Evolutionary conservation across 2,329 filamentous ascomycete genomes (phyloP).

Genomic region (Arthrobotrys sinensis): DNA sequence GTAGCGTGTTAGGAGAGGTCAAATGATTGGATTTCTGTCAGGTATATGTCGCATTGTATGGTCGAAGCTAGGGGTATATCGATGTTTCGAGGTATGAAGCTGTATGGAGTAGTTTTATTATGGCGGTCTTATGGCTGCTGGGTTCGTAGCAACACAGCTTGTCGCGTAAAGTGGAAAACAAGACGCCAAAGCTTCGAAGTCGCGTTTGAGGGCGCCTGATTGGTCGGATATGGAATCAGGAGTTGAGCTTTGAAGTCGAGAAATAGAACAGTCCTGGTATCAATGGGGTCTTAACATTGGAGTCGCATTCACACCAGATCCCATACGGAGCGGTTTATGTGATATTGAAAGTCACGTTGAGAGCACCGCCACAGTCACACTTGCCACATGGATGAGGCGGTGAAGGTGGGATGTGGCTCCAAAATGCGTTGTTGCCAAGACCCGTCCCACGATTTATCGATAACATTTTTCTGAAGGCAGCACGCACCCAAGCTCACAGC

Average conservation of each 20-base stretch:
- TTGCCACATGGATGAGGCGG: constrained; percentile 30
- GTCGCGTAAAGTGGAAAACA: constrained; percentile 65
- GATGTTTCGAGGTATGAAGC: constrained; percentile 6
- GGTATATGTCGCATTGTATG: constrained; percentile 34
- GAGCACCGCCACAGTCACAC: constrained; percentile 2
- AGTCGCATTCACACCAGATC: not conserved
- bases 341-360: constrained; percentile 15
- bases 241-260: constrained; percentile 1
- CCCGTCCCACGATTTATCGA: constrained; percentile 52
- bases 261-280: not conserved
- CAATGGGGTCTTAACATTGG: not conserved
- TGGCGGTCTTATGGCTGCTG: constrained; percentile 22
- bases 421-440: constrained; percentile 56
- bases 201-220: constrained; percentile 30
- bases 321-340: not conserved
- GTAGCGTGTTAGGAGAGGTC: not conserved
- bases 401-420: constrained; percentile 53
- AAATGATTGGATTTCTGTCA: constrained; percentile 2
- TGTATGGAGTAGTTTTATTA: constrained; percentile 7
- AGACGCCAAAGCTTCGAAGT: constrained; percentile 23
- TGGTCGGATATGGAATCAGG: not conserved
- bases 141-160: constrained; percentile 65
- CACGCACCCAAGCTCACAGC: constrained; percentile 34
- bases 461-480: constrained; percentile 60
- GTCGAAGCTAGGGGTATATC: constrained; percentile 28